Percentiles rank a stretch among this genome's conserved stretches.
Conservation (phyloP, 164 flowering plant genomes). For the Kingdonia uniflora region DNA sequence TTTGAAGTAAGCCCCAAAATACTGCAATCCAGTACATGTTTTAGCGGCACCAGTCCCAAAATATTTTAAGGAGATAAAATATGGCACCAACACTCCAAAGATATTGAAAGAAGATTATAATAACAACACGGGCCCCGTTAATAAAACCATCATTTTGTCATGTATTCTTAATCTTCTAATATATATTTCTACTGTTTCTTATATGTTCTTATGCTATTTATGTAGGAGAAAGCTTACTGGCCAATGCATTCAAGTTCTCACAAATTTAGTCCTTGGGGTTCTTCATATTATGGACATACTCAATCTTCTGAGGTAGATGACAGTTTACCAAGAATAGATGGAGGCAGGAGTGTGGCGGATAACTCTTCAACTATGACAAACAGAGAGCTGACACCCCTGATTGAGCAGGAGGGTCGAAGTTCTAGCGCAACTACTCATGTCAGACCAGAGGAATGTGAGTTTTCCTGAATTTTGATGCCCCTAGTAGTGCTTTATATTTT, state of each 20-base stretch:
- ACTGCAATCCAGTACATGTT: too few species aligned
- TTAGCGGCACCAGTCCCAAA: too few species aligned
- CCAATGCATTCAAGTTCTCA: slow-evolving; percentile 36
- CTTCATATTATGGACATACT: slow-evolving; percentile 34
- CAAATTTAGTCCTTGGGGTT: slow-evolving; percentile 50
- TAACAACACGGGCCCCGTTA: too few species aligned
- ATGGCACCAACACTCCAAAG: too few species aligned
- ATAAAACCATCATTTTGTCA: too few species aligned
- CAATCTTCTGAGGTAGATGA: slow-evolving; percentile 35
- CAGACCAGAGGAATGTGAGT: slow-evolving; percentile 50
- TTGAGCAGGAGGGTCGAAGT: slow-evolving; percentile 31
- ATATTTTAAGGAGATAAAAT: too few species aligned
- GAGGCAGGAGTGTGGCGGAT: slow-evolving; percentile 32
- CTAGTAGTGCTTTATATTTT: neutral
- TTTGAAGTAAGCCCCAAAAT: too few species aligned
- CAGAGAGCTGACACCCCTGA: slow-evolving; percentile 26
- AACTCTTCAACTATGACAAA: slow-evolving; percentile 22
- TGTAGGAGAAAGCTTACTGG: slow-evolving; percentile 60
- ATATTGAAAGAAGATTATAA: too few species aligned
- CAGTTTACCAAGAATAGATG: slow-evolving; percentile 25
- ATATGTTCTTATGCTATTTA: too few species aligned
- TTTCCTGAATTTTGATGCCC: neutral
- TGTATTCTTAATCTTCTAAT: neutral
- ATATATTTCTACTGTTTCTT: slow-evolving; percentile 7
- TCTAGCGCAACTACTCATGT: slow-evolving; percentile 23